Percentiles rank a stretch among this genome's conserved stretches.
These are phyloP conservation scores for Daldinia decipiens DNA, from an alignment of 495 filamentous ascomycete genomes.

Conservation along the genomic window DNA sequence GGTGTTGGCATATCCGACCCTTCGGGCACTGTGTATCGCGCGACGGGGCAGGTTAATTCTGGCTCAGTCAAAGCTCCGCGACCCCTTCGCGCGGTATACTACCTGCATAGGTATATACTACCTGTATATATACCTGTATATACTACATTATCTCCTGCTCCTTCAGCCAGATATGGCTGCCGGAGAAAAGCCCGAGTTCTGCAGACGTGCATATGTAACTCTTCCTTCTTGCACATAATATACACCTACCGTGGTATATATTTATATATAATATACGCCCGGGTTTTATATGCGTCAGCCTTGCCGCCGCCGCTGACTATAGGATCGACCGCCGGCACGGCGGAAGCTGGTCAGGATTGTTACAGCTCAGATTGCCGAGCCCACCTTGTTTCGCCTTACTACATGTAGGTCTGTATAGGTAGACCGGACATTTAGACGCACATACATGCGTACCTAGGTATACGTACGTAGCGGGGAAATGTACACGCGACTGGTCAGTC, in stretches of 20 bases:
- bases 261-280: neutral
- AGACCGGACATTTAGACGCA: neutral
- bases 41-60: slow-evolving; percentile 1
- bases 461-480: neutral
- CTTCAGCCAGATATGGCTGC: neutral
- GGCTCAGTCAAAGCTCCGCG: neutral
- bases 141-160: neutral
- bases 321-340: neutral
- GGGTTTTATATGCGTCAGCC: slow-evolving; percentile 5
- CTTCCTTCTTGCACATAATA: neutral
- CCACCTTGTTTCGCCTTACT: slow-evolving; percentile 2
- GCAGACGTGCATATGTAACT: neutral
- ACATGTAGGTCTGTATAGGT: neutral
- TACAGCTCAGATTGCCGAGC: slow-evolving; percentile 13
- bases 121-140: neutral
- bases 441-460: neutral
- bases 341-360: slow-evolving; percentile 8
- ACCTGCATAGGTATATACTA: neutral
- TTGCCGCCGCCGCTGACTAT: neutral
- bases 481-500: neutral
- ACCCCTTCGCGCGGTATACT: neutral
- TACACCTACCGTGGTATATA: neutral
- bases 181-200: slow-evolving; percentile 9
- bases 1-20: slow-evolving; percentile 28
- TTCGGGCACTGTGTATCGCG: slow-evolving; percentile 25